These are phyloP conservation scores for Hibiscus trionum DNA, from an alignment of 345 rosid species.

Conservation along the genomic window DNA sequence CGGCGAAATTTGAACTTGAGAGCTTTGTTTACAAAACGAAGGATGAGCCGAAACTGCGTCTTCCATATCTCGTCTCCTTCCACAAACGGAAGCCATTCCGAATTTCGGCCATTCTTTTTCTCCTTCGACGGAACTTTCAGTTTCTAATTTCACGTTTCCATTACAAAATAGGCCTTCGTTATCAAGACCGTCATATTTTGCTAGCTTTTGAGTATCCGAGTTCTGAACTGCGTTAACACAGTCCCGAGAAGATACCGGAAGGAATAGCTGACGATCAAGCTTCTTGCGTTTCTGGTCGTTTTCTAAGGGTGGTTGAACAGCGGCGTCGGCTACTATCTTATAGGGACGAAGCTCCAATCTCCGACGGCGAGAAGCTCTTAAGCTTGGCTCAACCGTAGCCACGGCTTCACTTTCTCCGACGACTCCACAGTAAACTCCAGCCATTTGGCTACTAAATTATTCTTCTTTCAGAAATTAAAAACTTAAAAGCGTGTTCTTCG, in stretches of 20 bases:
- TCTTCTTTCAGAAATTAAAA: background rate
- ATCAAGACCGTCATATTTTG: background rate
- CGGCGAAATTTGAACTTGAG: background rate
- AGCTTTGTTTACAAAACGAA: slow-evolving; percentile 20
- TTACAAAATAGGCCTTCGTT: background rate
- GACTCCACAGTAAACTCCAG: slow-evolving; percentile 70
- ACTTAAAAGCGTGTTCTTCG: background rate
- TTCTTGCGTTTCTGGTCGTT: slow-evolving; percentile 43
- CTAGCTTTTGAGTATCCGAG: background rate
- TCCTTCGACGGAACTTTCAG: too few relatives aligned
- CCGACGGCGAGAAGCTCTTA: slow-evolving; percentile 44
- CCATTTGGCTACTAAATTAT: slow-evolving; percentile 28
- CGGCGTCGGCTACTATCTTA: slow-evolving; percentile 39
- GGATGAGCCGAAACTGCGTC: slow-evolving; percentile 67
- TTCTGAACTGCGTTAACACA: slow-evolving; percentile 17
- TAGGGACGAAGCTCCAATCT: slow-evolving; percentile 53
- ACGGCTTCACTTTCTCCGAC: slow-evolving; percentile 57
- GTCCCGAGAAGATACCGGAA: slow-evolving; percentile 4
- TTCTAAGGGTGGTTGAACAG: slow-evolving; percentile 34
- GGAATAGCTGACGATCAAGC: slow-evolving; percentile 11
- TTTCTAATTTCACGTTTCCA: slow-evolving; percentile 3
- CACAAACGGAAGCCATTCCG: slow-evolving; percentile 81
- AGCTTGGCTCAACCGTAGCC: slow-evolving; percentile 38
- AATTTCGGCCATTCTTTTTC: slow-evolving; percentile 32
- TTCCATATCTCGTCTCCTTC: slow-evolving; percentile 90